phyloP scores from a whole-genome alignment of 2,329 filamentous ascomycete genomes.

The Trichophyton rubrum region DNA sequence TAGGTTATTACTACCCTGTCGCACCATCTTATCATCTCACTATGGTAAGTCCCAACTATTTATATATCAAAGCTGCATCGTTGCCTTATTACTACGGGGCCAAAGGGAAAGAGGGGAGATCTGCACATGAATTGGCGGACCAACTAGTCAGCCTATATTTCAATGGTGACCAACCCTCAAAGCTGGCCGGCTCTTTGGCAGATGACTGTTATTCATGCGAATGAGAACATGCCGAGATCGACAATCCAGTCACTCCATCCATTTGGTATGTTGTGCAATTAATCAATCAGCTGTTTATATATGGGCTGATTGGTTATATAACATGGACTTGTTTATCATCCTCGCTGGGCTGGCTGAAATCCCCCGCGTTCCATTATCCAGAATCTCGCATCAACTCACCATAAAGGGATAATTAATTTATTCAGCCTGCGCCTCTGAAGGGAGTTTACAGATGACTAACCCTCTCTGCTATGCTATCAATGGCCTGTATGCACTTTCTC shows the following conservation, averaged over 20 bases:
- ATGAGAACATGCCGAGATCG: too few species aligned
- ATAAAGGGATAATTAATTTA: not conserved
- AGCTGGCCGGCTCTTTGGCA: not conserved
- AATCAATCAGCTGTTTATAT: not conserved
- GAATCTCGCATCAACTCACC: not conserved
- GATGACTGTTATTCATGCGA: not conserved
- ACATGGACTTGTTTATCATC: too few species aligned
- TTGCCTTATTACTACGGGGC: too few species aligned
- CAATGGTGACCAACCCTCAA: not conserved
- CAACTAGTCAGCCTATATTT: not conserved
- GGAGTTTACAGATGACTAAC: not conserved
- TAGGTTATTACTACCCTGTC: too few species aligned
- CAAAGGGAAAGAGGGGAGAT: too few species aligned
- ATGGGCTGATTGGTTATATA: not conserved
- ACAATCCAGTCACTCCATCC: not conserved
- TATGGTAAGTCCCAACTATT: too few species aligned
- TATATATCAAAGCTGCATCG: too few species aligned
- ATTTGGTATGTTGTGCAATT: not conserved
- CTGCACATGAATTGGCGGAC: too few species aligned
- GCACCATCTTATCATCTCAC: too few species aligned
- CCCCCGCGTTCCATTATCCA: not conserved
- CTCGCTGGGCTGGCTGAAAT: not conserved
- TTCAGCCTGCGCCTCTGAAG: not conserved
- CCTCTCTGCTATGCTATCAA: not conserved
- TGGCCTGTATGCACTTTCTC: too few species aligned